phyloP scores from a whole-genome alignment of 192 early-diverging fungal species.

The Gaertneriomyces semiglobifer region DNA sequence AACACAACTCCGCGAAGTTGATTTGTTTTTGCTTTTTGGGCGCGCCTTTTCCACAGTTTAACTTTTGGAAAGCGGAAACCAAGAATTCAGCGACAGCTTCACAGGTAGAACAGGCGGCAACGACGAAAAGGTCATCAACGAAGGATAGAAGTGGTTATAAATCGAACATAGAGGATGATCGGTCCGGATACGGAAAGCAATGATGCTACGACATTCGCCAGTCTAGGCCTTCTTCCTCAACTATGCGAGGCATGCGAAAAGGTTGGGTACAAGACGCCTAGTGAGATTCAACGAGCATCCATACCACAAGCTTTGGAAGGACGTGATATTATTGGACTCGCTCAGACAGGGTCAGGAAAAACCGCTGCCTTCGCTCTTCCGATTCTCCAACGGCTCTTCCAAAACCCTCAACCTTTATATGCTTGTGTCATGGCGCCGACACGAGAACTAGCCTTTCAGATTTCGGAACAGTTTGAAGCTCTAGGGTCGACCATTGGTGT shows the following conservation, averaged over 20 bases:
- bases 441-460: constrained; percentile 93
- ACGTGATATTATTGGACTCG: constrained; percentile 95
- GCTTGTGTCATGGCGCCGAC: constrained; percentile 97
- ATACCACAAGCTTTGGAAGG: constrained; percentile 89
- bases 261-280: constrained; percentile 82
- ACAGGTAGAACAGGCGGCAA: no score
- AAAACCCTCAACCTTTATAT: constrained; percentile 85
- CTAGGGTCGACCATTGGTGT: constrained; percentile 90
- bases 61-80: no score
- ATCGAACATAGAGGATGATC: no score
- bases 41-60: no score
- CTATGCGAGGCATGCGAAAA: constrained; percentile 86
- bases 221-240: constrained; percentile 73
- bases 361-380: constrained; percentile 93
- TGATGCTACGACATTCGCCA: no score
- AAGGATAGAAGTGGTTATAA: no score
- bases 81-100: no score
- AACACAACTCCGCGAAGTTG: no score
- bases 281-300: constrained; percentile 86
- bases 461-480: constrained; percentile 87
- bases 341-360: constrained; percentile 95
- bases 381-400: constrained; percentile 84
- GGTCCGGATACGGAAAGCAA: no score
- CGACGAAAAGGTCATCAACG: no score
- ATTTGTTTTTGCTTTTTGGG: no score